phyloP scores from a whole-genome alignment of 495 filamentous ascomycete species.

The Bombardia bombarda region DNA sequence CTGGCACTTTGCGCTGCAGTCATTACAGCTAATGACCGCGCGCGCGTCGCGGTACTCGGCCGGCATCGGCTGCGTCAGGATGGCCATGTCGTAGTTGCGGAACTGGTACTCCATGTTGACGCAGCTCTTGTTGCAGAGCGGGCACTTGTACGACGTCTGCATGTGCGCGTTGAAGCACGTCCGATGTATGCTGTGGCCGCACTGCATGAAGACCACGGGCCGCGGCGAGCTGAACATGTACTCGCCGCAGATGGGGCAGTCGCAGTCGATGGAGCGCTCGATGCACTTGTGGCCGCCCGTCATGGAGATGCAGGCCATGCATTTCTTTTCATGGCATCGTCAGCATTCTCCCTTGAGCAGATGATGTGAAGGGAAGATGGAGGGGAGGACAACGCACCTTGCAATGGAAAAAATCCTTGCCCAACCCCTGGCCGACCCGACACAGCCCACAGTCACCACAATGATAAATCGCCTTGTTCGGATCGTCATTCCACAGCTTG shows the following conservation, averaged over 20 bases:
- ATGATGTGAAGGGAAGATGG: not conserved
- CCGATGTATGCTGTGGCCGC: conserved; percentile 91
- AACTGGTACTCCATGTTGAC: conserved; percentile 97
- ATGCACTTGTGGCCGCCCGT: conserved; percentile 80
- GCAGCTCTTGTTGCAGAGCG: conserved; percentile 86
- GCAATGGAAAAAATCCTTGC: conserved; percentile 97
- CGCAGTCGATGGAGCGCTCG: conserved; percentile 86
- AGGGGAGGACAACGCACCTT: conserved; percentile 51
- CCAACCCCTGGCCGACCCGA: conserved; percentile 79
- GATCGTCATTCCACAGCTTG: conserved; percentile 95
- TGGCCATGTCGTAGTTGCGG: conserved; percentile 75
- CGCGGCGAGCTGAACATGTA: conserved; percentile 94
- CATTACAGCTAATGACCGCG: conserved; percentile 84
- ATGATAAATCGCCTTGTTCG: conserved; percentile 89
- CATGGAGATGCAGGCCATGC: conserved; percentile 85
- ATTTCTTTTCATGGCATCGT: conserved; percentile 50
- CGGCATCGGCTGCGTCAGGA: conserved; percentile 88
- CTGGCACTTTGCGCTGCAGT: conserved; percentile 78
- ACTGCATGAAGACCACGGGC: conserved; percentile 87
- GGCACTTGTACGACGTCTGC: conserved; percentile 84
- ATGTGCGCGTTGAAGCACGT: conserved; percentile 79
- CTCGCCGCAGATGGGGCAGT: conserved; percentile 96
- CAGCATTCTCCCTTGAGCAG: not conserved
- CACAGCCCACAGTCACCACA: conserved; percentile 96
- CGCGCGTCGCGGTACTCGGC: conserved; percentile 68